Base-by-base conservation (phyloP, 192 early-diverging fungal genomes). In the Paraglomus occultum region DNA sequence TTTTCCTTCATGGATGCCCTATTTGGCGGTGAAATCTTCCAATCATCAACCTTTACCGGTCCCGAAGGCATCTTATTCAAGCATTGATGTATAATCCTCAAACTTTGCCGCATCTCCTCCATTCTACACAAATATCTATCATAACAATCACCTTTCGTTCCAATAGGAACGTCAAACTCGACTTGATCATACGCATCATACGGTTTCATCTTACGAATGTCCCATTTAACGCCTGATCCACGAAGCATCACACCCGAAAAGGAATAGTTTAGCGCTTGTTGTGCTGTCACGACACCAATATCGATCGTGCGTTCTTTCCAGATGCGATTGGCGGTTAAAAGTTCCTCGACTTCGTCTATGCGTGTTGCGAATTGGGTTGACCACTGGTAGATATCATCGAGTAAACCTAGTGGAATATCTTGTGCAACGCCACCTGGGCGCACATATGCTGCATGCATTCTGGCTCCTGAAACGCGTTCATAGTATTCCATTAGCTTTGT, bases 91-190 rank as follows among this genome's bases (percentile, higher is more conserved):
- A 99, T 95, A 64, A 99, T 99, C 51, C 95, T 83, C 51, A 97
- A 81, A 60, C 89, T 90, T 81, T 99, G 95, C 67, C 97, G 90
- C 97, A 99, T 99, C 77, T 99, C 97, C 82, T 97, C 95, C 68
- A 95, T 93, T 81, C 97, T 94, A 82, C 94, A 94, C 74, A 97
- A 74, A 78, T 94, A 99, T 43, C 97, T 88, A 76, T 96, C 95
- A 77, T 92, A 97, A 77, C 92, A 95, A 77, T 98, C 96, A 64
- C 96, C 97, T 75, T 92, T 91, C 51, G 85, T 87, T 12, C 97
- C 97, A 49, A 99, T 83, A 6, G 97, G 97, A 42, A 99, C 91
- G 73, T 99, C 95, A 78, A 99, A 99, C 76, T 99, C 93, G 70
- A 97, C 80, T 39, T 92, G 80, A 70, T 87, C 94, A 79, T 97